Evolutionary conservation across 2,329 filamentous ascomycete genomes (phyloP), one percentile per base, ranked within the genome.

Genomic region (Madurella fahalii): DNA sequence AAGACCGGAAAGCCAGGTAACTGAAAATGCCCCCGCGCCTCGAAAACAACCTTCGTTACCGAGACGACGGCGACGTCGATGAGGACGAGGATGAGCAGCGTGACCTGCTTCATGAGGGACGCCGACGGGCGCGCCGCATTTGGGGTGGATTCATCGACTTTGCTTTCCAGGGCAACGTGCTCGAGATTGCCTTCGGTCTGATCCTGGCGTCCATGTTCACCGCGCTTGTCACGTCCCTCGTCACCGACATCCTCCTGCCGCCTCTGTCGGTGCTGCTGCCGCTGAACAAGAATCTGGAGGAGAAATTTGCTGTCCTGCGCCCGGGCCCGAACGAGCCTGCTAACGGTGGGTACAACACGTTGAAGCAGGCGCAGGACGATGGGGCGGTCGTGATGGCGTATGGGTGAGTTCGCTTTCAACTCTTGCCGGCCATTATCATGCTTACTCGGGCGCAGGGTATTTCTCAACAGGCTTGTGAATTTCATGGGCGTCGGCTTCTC

Each of bases 191-290:
- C 15, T 84, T 90, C 62, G 87, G 86, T 61, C 73, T 90, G 60
- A 90, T 90, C 61, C 77, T 90, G 50, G 87, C 86, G 12, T 79
- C 84, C 51, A 80, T 85, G 30, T 90, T 90, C 67, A 89, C 86
- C 3, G 77, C 82, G 53, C 77, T 89, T 45, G 84, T 89, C 53
- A 89, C 85, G 54, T 86, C 83, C 9, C 85, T 90, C 64, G 85
- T 90, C 50, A 82, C 79, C 57, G 85, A 89, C 62, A 80, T 90
- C 34, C 71, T 90, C 44, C 79, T 90, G 58, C 87, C 87, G 5
- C 77, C 87, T 0, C 73, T 90, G 30, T 87, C 86, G 2, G 72
- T 90, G 41, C 71, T 90, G 18, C 78, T 88, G 4, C 87, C 87
- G 47, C 71, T 90, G 53, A 80, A 86, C 63, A 81, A 81, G 59